Evolutionary conservation across 2,329 filamentous ascomycete species (phyloP), one percentile per base, ranked within the genome.

Genomic region (Venturia asperata): DNA sequence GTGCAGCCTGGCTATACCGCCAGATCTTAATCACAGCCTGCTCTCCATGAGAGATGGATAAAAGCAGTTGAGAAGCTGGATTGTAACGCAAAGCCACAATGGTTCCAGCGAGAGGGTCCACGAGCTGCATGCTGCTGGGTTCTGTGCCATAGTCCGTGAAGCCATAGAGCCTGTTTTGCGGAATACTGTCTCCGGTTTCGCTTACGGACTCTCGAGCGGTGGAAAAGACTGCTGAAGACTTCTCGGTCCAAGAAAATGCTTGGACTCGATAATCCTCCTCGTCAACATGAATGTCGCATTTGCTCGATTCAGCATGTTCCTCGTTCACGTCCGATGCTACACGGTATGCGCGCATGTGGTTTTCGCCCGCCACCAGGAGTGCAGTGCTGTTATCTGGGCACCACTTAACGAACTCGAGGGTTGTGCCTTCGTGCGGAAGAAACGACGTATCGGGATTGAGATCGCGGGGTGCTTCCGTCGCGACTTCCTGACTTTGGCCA

Each of bases 21-120:
- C 74, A 77, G 27, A 77, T 70, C 58, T 74, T 74, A 64, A 77
- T 76, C 41, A 72, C 74, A 61, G 72, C 72, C 49, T 74, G 70
- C n/a, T 74, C 75, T 19, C 64, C 64, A 9, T 27, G 39, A 15
- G 65, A 64, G 10, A 66, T 30, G 45, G 45, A 66, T n/a, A 66
- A 47, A 17, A 66, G 65, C 58, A 75, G 74, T n/a, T 73, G 76
- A 17, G 65, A 45, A 19, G 43, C 52, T 3, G 37, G 30, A 39
- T 61, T 58, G 52, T 66, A 64, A 17, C 42, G 24, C 19, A 66
- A 52, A 37, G 47, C 27, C 13, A 64, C 27, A 19, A 66, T 49
- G 11, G 24, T 41, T 13, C 62, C 65, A 42, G 61, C 52, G 11
- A 39, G 27, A 15, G 65, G 42, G 15, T 66, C 60, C 21, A 66